phyloP scores from a whole-genome alignment of 2,329 filamentous ascomycete genomes.

The Trichophyton mentagrophytes region DNA sequence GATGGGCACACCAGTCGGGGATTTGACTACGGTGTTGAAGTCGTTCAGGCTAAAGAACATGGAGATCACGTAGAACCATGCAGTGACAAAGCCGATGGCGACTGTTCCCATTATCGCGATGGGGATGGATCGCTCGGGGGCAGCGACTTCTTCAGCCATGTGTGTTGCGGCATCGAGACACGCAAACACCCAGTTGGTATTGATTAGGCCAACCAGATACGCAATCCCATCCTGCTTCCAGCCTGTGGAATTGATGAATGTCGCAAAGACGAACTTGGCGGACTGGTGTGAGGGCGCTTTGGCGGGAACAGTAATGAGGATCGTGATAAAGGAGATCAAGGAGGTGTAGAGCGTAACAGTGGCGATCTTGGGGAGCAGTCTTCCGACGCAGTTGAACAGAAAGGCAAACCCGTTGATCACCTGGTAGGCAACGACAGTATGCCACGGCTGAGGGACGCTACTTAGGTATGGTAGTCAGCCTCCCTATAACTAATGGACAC shows the following conservation, averaged over 20 bases:
- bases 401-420: constrained; percentile 37
- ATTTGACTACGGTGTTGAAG: constrained; percentile 29
- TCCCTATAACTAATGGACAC: no score
- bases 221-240: constrained; percentile 37
- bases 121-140: constrained; percentile 37
- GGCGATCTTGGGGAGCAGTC: constrained; percentile 28
- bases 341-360: constrained; percentile 35
- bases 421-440: constrained; percentile 35
- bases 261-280: constrained; percentile 40
- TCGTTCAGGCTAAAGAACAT: constrained; percentile 41
- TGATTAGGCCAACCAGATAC: constrained; percentile 41
- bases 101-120: constrained; percentile 40
- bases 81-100: constrained; percentile 38
- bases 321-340: constrained; percentile 36
- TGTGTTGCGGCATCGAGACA: constrained; percentile 41
- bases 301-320: constrained; percentile 37
- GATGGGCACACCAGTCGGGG: constrained; percentile 35
- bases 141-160: constrained; percentile 39
- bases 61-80: constrained; percentile 36
- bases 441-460: constrained; percentile 25
- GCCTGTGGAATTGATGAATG: constrained; percentile 41
- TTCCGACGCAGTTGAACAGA: constrained; percentile 37
- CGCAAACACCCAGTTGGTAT: constrained; percentile 40
- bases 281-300: constrained; percentile 33
- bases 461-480: background rate